Evolutionary conservation across 73 alveolate genomes (phyloP).

Genomic region (Tetrahymena borealis): DNA sequence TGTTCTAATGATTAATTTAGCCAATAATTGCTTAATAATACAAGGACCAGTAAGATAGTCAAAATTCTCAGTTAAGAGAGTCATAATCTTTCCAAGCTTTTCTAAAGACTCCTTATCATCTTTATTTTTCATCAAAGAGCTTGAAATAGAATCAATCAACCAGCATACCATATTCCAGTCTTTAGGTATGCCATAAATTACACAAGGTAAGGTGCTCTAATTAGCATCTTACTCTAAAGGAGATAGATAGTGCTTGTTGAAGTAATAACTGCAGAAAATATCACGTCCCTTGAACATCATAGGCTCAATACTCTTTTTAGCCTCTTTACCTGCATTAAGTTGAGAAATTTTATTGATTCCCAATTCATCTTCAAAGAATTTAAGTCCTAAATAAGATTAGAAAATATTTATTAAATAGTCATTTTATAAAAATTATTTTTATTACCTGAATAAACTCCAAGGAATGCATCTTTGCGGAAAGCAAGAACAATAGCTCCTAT

Average conservation of each 20-base stretch:
- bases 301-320: constrained; percentile 52
- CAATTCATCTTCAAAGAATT: constrained; percentile 71
- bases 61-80: neutral
- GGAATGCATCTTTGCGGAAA: constrained; percentile 57
- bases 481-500: constrained; percentile 57
- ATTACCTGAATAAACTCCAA: constrained; percentile 61
- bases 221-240: constrained; percentile 17
- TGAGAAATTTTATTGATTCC: constrained; percentile 62
- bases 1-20: constrained; percentile 30
- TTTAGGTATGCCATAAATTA: constrained; percentile 54
- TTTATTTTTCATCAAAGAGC: constrained; percentile 1
- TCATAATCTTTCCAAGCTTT: neutral
- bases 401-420: neutral
- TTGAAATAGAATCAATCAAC: constrained; percentile 37
- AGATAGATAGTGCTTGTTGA: constrained; percentile 55
- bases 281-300: constrained; percentile 54
- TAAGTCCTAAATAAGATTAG: constrained; percentile 19
- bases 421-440: neutral
- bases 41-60: neutral
- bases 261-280: constrained; percentile 54
- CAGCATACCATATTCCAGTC: constrained; percentile 56
- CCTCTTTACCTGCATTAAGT: constrained; percentile 58
- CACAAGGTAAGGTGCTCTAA: constrained; percentile 49
- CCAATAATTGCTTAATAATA: neutral
- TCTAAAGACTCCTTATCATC: neutral